phyloP scores from a whole-genome alignment of 257 asterid species.

The Solanum ossicruentum region DNA sequence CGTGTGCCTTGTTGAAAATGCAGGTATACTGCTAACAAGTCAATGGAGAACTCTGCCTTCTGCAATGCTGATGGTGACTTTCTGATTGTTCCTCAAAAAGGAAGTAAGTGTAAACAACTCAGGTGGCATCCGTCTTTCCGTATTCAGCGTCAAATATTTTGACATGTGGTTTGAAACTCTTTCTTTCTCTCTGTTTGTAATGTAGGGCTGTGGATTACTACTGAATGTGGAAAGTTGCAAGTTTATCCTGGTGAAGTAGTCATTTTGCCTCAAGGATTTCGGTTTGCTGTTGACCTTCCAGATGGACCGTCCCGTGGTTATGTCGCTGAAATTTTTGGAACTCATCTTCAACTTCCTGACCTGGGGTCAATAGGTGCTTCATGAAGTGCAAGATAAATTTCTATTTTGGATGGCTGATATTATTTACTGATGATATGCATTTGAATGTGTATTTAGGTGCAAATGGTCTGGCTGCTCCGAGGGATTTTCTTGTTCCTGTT shows the following conservation, averaged over 20 bases:
- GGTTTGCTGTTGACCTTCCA: constrained; percentile 73
- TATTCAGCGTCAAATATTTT: not conserved
- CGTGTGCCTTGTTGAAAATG: not conserved
- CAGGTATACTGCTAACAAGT: constrained; percentile 82
- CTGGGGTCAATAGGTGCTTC: constrained; percentile 89
- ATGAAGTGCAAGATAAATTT: not conserved
- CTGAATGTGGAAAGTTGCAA: constrained; percentile 79
- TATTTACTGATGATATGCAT: not conserved
- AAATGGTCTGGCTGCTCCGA: constrained; percentile 91
- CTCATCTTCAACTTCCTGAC: constrained; percentile 96
- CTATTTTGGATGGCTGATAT: not conserved
- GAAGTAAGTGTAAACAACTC: constrained; percentile 48
- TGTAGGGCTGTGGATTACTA: constrained; percentile 80
- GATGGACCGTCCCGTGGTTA: constrained; percentile 93
- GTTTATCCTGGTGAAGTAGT: constrained; percentile 81
- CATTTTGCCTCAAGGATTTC: constrained; percentile 80
- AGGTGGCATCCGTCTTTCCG: not conserved
- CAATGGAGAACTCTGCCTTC: constrained; percentile 87
- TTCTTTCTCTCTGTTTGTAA: not conserved
- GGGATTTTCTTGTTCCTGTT: constrained; percentile 81
- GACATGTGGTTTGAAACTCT: not conserved
- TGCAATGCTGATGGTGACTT: constrained; percentile 98
- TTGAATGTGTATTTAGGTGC: constrained; percentile 45
- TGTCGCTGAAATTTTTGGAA: constrained; percentile 83
- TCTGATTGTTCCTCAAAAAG: constrained; percentile 88